A percentile compares a stretch with the other conserved stretches of the same genome.
These are phyloP conservation scores for Amanita inopinata DNA, from an alignment of 768 basidiomycete genomes.

Conservation along the genomic window DNA sequence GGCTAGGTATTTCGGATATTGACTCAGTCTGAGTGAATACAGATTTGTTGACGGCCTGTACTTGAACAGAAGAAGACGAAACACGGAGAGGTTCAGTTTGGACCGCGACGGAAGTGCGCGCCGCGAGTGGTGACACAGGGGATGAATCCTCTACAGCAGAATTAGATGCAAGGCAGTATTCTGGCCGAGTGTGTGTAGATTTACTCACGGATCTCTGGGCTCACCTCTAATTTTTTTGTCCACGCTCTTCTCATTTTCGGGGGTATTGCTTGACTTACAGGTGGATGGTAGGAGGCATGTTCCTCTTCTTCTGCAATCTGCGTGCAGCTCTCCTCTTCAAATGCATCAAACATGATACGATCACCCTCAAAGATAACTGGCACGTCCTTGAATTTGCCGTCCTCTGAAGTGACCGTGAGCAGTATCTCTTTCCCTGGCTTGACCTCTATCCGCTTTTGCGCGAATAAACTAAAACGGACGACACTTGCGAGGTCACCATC, in stretches of 20 bases:
- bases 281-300: slow-evolving; percentile 18
- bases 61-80: slow-evolving; percentile 31
- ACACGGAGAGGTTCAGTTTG: slow-evolving; percentile 29
- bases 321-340: slow-evolving; percentile 31
- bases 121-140: not conserved
- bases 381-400: slow-evolving; percentile 45
- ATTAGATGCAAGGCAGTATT: not conserved
- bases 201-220: slow-evolving; percentile 28
- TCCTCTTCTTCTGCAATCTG: slow-evolving; percentile 33
- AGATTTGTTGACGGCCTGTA: slow-evolving; percentile 12
- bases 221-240: slow-evolving; percentile 38
- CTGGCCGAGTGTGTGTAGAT: not conserved
- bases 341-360: slow-evolving; percentile 24
- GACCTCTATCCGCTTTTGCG: slow-evolving; percentile 60
- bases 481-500: slow-evolving; percentile 28
- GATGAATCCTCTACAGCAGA: not conserved
- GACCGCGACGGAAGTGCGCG: slow-evolving; percentile 32
- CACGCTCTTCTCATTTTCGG: slow-evolving; percentile 60
- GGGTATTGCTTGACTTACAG: slow-evolving; percentile 32
- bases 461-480: slow-evolving; percentile 55
- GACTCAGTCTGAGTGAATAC: slow-evolving; percentile 16
- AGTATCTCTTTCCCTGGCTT: slow-evolving; percentile 65
- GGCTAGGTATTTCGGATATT: slow-evolving; percentile 4
- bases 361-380: slow-evolving; percentile 52
- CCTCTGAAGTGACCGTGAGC: slow-evolving; percentile 43